Evolutionary conservation across 2,329 filamentous ascomycete genomes (phyloP).

Genomic region (Pseudocercospora crystallina): DNA sequence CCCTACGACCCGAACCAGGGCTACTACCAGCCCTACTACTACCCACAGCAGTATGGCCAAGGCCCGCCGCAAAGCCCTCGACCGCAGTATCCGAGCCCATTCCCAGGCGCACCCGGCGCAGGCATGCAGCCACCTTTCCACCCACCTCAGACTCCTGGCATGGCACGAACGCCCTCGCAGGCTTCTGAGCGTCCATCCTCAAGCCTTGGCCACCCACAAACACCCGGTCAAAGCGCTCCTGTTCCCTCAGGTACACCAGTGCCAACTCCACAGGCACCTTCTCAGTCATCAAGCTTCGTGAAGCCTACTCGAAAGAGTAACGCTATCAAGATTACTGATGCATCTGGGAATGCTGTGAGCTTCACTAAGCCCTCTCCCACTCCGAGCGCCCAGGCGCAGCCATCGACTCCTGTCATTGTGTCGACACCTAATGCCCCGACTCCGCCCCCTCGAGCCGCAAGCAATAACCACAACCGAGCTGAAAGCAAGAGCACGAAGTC

Average conservation of each 20-base stretch:
- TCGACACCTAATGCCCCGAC: conserved; percentile 73
- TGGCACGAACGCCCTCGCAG: conserved; percentile 84
- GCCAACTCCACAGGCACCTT: conserved; percentile 19
- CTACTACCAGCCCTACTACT: conserved; percentile 49
- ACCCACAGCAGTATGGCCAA: conserved; percentile 54
- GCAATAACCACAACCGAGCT: conserved; percentile 65
- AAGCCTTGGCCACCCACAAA: conserved; percentile 59
- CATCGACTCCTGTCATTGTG: conserved; percentile 63
- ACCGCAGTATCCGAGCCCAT: conserved; percentile 48
- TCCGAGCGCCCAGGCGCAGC: conserved; percentile 55
- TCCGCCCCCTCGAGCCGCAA: conserved; percentile 70
- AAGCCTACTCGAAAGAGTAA: conserved; percentile 68
- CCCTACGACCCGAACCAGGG: conserved; percentile 48
- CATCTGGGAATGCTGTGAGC: conserved; percentile 73
- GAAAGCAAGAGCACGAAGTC: conserved; percentile 75
- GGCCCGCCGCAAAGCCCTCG: conserved; percentile 47
- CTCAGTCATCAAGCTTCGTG: conserved; percentile 55
- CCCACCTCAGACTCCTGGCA: conserved; percentile 52
- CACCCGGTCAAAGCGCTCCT: conserved; percentile 59
- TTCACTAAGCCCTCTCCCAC: conserved; percentile 61
- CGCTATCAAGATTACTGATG: conserved; percentile 80
- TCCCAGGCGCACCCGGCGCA: conserved; percentile 45
- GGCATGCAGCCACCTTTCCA: conserved; percentile 58
- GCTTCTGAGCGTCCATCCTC: conserved; percentile 64
- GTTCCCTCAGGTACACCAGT: conserved; percentile 47